phyloP scores from a whole-genome alignment of 192 early-diverging fungal genomes.

The Backusella liffmaniae region DNA sequence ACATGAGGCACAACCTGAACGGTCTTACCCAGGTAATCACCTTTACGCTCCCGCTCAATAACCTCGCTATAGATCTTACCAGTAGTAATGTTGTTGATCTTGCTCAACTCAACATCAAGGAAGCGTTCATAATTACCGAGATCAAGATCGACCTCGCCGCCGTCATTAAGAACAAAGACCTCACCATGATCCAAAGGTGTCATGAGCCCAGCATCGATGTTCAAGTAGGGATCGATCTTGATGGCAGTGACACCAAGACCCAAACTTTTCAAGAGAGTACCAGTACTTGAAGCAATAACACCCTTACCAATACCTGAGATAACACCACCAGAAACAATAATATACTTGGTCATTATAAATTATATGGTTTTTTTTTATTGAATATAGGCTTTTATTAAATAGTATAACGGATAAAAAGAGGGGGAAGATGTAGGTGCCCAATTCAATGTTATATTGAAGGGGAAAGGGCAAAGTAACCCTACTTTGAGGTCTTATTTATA shows the following conservation, averaged over 20 bases:
- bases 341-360: constrained; percentile 79
- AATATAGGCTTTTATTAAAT: constrained; percentile 7
- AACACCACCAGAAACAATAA: constrained; percentile 96
- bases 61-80: constrained; percentile 98
- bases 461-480: constrained; percentile 5
- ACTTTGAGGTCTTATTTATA: not conserved
- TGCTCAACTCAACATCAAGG: constrained; percentile 87
- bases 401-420: not conserved
- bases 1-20: constrained; percentile 99
- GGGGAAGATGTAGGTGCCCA: constrained; percentile 10
- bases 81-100: constrained; percentile 99
- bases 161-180: constrained; percentile 98
- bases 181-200: constrained; percentile 98
- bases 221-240: constrained; percentile 99
- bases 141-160: constrained; percentile 98
- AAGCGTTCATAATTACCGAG: constrained; percentile 99
- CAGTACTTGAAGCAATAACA: constrained; percentile 97
- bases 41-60: constrained; percentile 90
- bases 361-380: constrained; percentile 11
- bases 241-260: constrained; percentile 95
- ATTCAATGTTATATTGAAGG: constrained; percentile 18
- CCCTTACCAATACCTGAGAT: constrained; percentile 99
- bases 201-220: constrained; percentile 98
- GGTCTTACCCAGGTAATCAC: constrained; percentile 98
- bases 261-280: constrained; percentile 88